Conservation (phyloP, 441 rosid species). For the Erysimum pusillum region DNA sequence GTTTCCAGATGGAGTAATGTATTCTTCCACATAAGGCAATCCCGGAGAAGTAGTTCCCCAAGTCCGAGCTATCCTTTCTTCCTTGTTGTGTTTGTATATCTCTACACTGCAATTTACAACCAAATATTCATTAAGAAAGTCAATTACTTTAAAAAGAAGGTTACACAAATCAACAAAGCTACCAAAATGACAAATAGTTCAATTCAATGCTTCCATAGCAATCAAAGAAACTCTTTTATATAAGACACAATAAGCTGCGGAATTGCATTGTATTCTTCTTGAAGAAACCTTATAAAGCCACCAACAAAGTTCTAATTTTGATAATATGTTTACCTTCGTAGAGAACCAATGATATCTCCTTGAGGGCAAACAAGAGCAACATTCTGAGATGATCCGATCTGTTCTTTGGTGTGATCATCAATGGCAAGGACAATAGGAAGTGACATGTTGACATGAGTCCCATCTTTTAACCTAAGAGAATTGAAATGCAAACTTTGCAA, state of each 20-base stretch:
- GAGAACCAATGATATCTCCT: slow-evolving; percentile 72
- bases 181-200: neutral
- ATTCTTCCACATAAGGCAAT: slow-evolving; percentile 87
- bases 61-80: slow-evolving; percentile 88
- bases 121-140: neutral
- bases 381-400: slow-evolving; percentile 61
- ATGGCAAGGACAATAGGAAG: slow-evolving; percentile 95
- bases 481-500: slow-evolving; percentile 90
- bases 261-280: neutral
- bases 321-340: slow-evolving; percentile 61
- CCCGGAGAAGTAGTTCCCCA: slow-evolving; percentile 95
- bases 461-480: slow-evolving; percentile 66
- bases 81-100: slow-evolving; percentile 89
- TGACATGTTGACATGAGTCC: slow-evolving; percentile 82
- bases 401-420: slow-evolving; percentile 75
- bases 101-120: slow-evolving; percentile 63
- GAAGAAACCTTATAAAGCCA: neutral
- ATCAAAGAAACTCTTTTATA: neutral
- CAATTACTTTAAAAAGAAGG: neutral
- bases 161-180: neutral
- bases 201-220: neutral
- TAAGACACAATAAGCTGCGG: neutral
- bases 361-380: slow-evolving; percentile 71
- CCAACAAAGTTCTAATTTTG: neutral
- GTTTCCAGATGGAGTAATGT: slow-evolving; percentile 73